Evolutionary conservation across 805 yeast genomes (phyloP).

Genomic region (Candida vartiovaarae): DNA sequence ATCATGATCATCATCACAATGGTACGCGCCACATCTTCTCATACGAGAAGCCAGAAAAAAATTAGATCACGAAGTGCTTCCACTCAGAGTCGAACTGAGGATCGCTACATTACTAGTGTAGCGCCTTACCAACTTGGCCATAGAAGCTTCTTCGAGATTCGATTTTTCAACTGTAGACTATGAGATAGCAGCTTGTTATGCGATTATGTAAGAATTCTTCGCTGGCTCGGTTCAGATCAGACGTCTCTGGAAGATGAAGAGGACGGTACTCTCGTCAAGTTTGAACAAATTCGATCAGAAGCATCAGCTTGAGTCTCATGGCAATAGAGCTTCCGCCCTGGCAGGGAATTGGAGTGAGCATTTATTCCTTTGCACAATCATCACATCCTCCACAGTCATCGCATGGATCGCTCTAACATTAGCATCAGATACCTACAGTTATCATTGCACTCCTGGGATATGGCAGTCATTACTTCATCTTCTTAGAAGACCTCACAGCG

Average conservation of each 20-base stretch:
- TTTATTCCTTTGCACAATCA: background rate
- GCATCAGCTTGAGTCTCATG: background rate
- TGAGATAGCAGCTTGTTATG: too few species aligned
- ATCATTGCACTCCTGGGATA: conserved; percentile 56
- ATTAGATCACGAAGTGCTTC: conserved; percentile 38
- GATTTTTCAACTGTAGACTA: too few species aligned
- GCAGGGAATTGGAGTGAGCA: conserved; percentile 17
- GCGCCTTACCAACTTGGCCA: conserved; percentile 73
- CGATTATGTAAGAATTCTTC: too few species aligned
- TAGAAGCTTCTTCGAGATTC: conserved; percentile 29
- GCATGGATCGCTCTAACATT: background rate
- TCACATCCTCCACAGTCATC: too few species aligned
- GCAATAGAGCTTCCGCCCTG: conserved; percentile 11
- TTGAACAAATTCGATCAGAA: too few species aligned
- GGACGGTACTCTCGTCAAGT: too few species aligned
- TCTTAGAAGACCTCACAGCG: conserved; percentile 34
- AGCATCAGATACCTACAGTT: conserved; percentile 49
- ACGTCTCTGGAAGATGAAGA: too few species aligned
- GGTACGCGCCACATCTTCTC: background rate
- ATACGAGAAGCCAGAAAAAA: background rate
- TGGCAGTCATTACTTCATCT: conserved; percentile 52
- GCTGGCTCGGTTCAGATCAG: too few species aligned
- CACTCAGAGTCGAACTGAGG: conserved; percentile 73
- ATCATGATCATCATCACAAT: background rate
- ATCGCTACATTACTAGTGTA: conserved; percentile 79